A percentile compares a stretch with the other conserved stretches of the same genome.
Conservation (phyloP, 331 rosid genomes). For the Phaseolus coccineus region DNA sequence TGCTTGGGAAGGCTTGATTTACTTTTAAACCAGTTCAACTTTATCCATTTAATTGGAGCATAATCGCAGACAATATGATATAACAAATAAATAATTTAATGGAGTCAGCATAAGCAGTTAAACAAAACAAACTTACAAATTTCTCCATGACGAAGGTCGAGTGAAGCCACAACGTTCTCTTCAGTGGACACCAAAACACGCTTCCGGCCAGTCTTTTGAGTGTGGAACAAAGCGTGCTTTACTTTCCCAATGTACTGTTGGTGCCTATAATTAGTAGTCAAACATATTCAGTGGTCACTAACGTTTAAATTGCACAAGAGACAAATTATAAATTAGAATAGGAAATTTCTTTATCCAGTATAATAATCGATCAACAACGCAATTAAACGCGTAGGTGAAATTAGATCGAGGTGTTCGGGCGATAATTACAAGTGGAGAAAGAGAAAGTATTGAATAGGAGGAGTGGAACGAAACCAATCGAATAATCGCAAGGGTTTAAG, state of each 20-base stretch:
- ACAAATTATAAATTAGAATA: constrained; percentile 12
- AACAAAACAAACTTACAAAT: constrained; percentile 65
- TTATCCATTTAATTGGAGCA: constrained; percentile 14
- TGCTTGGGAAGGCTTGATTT: constrained; percentile 15
- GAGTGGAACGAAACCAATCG: constrained; percentile 6
- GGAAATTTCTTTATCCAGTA: background rate
- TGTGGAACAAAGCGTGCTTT: constrained; percentile 89
- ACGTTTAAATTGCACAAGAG: constrained; percentile 26
- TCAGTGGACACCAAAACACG: constrained; percentile 96
- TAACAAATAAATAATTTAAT: constrained; percentile 31
- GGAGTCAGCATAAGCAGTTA: background rate
- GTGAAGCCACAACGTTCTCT: constrained; percentile 94
- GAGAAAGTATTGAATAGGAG: constrained; percentile 22
- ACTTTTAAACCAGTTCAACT: constrained; percentile 5
- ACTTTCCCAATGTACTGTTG: constrained; percentile 94
- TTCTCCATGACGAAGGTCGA: constrained; percentile 98
- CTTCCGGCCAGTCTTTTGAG: constrained; percentile 87
- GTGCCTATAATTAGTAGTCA: constrained; percentile 64
- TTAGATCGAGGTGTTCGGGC: constrained; percentile 16
- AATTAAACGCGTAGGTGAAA: constrained; percentile 1
- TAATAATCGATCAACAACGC: constrained; percentile 20
- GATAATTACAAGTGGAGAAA: constrained; percentile 3
- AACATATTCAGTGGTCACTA: background rate
- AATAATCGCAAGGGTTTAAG: background rate
- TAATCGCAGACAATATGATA: background rate